Conservation (phyloP, 305 asterid genomes). For the Fraxinus platypoda region DNA sequence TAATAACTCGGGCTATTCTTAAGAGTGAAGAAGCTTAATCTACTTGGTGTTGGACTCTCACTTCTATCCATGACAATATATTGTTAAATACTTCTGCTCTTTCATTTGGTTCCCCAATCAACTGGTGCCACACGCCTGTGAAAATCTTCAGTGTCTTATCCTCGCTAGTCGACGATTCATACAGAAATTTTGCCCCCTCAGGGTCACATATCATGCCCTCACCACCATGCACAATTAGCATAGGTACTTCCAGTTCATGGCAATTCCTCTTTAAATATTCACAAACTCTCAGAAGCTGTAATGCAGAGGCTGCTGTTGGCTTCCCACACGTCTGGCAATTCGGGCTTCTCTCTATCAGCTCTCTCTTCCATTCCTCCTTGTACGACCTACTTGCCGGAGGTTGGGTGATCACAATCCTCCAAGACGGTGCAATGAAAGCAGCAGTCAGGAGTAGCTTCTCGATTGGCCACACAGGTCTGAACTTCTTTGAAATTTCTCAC, state of each 20-base stretch:
- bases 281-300: slow-evolving; percentile 57
- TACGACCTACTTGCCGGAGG: slow-evolving; percentile 50
- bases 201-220: slow-evolving; percentile 68
- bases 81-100: slow-evolving; percentile 42
- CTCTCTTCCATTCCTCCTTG: slow-evolving; percentile 60
- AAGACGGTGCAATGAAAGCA: slow-evolving; percentile 56
- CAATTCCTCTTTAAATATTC: slow-evolving; percentile 43
- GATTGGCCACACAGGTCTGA: slow-evolving; percentile 70
- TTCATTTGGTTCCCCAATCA: slow-evolving; percentile 68
- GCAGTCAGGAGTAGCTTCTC: slow-evolving; percentile 62
- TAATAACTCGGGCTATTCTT: neutral
- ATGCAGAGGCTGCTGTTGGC: slow-evolving; percentile 61
- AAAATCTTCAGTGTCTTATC: slow-evolving; percentile 67
- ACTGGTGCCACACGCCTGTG: slow-evolving; percentile 70
- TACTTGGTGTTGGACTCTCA: slow-evolving; percentile 27
- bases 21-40: neutral
- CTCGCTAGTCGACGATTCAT: slow-evolving; percentile 44
- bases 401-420: slow-evolving; percentile 51
- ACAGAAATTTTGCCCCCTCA: slow-evolving; percentile 44
- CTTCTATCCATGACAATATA: slow-evolving; percentile 57
- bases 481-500: slow-evolving; percentile 63
- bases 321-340: slow-evolving; percentile 40
- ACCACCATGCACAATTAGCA: slow-evolving; percentile 69
- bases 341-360: slow-evolving; percentile 51
- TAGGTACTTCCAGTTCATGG: slow-evolving; percentile 49